These are phyloP conservation scores for Chrysopogon serrulatus DNA, from an alignment of 176 grass and related monocot species.

Conservation along the genomic window DNA sequence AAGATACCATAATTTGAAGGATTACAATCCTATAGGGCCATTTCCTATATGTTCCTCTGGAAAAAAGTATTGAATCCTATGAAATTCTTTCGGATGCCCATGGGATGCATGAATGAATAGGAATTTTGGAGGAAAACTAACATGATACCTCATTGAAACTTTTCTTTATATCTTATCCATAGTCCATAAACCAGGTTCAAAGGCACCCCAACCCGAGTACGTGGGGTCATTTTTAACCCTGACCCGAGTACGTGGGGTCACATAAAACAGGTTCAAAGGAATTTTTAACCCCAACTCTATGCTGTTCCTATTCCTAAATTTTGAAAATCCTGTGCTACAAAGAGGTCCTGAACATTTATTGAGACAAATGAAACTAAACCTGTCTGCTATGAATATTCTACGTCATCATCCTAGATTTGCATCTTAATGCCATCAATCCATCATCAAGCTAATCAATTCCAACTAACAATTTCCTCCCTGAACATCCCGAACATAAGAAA, in stretches of 20 bases:
- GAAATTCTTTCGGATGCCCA: background rate
- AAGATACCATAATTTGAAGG: background rate
- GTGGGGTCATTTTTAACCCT: no score
- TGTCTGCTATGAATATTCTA: background rate
- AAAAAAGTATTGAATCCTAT: background rate
- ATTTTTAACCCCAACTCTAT: background rate
- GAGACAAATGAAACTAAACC: background rate
- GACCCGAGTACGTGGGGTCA: no score
- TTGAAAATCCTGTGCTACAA: background rate
- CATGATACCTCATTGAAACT: background rate
- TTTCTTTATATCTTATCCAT: background rate
- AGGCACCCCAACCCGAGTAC: no score
- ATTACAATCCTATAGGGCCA: background rate
- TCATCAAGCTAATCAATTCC: background rate
- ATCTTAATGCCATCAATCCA: background rate
- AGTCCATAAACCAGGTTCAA: no score
- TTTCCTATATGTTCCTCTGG: background rate
- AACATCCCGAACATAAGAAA: background rate
- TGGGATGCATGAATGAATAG: background rate
- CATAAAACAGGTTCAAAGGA: no score
- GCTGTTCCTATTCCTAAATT: background rate
- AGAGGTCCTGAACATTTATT: background rate
- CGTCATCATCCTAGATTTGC: background rate
- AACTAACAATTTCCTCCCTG: background rate
- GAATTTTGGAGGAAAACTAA: background rate